A percentile compares a stretch with the other conserved stretches of the same genome.
These are phyloP conservation scores for Peribolospora baueri DNA, from an alignment of 768 basidiomycete species.

Conservation along the genomic window DNA sequence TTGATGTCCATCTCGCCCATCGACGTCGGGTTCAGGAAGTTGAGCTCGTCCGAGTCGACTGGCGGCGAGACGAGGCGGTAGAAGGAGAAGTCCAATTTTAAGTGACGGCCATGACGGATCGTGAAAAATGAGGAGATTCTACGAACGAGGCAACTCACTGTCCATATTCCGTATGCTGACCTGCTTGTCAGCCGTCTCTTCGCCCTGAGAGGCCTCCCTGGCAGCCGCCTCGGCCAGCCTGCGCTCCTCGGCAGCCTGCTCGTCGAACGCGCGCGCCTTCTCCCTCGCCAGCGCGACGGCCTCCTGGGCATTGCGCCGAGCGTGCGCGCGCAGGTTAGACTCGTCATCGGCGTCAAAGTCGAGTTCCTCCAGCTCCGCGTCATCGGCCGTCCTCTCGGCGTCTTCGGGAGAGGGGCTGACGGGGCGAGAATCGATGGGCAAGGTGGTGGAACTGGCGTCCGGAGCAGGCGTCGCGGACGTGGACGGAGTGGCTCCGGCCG, in stretches of 20 bases:
- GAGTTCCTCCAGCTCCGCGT: slow-evolving; percentile 37
- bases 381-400: slow-evolving; percentile 22
- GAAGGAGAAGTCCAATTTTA: not conserved
- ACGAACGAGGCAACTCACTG: too few relatives aligned
- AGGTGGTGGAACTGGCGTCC: slow-evolving; percentile 7
- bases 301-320: slow-evolving; percentile 66
- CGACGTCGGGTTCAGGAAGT: slow-evolving; percentile 96
- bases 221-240: slow-evolving; percentile 52
- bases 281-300: slow-evolving; percentile 54
- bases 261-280: slow-evolving; percentile 65
- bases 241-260: slow-evolving; percentile 50
- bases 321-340: slow-evolving; percentile 61
- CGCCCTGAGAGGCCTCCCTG: slow-evolving; percentile 13
- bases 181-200: not conserved
- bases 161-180: too few relatives aligned
- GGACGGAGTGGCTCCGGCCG: slow-evolving; percentile 4
- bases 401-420: slow-evolving; percentile 25
- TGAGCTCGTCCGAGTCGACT: slow-evolving; percentile 92
- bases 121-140: not conserved
- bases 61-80: not conserved
- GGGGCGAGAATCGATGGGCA: not conserved
- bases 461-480: slow-evolving; percentile 5
- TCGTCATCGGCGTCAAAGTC: slow-evolving; percentile 86
- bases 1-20: slow-evolving; percentile 44
- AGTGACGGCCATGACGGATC: not conserved